Evolutionary conservation across 164 flowering plant species (phyloP), one percentile per base, ranked within the genome.

Genomic region (Buxus sempervirens): DNA sequence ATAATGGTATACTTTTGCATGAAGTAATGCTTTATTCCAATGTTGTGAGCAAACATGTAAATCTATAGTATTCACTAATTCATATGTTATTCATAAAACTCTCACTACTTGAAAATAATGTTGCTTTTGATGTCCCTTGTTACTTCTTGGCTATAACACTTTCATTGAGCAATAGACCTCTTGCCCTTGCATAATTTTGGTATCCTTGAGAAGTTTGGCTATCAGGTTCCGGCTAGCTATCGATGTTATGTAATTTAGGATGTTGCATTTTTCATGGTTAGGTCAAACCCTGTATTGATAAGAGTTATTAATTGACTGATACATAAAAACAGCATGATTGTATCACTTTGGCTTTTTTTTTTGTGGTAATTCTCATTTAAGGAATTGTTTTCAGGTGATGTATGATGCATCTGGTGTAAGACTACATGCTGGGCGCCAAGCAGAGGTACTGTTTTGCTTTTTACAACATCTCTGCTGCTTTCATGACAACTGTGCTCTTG

Each of bases 321-420:
- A 45, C 12, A 45, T 10, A 45, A 45, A 41, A 45, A 45, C 51
- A 45, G 18, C 1, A 45, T 15, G 13, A 45, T 45, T 45, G 12
- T 45, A 15, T 45, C 12, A 45, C 14, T 45, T 14, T 53, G 58
- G n/a, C 18, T 36, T 23, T 19, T 20, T 54, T 62, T 32, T 55
- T 45, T 28, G 60, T 64, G 20, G 54, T 63, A 41, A 61, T 60
- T 69, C 79, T 65, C 53, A 74, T 62, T 28, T 68, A 24, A 60
- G 49, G 25, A 38, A 65, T 65, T 70, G 49, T 63, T 85, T 70
- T 51, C 89, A 92, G 99, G 99, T 95, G 69, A 92, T 92, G 99
- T 85, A 89, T 80, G 99, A 95, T 82, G 96, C 97, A 53, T 86
- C 85, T 78, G 99, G 99, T 64, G 94, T 95, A 48, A 89, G 97